Base-by-base conservation (phyloP, 1,139 yeast genomes). In the Magnusiomyces sp. region DNA sequence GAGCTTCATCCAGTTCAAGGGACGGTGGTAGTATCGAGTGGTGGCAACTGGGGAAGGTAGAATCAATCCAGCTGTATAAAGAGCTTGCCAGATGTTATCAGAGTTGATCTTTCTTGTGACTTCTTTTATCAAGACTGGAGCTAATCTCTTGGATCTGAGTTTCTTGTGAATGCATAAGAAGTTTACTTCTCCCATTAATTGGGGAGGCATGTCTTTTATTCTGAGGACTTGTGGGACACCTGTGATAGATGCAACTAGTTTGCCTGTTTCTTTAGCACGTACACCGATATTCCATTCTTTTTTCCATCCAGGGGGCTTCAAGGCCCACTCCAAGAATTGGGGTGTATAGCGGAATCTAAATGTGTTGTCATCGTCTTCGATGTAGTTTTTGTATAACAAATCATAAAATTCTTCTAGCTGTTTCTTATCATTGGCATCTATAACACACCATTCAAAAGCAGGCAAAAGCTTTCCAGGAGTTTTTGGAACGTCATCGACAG, bases 201-300 rank as follows among this genome's bases (percentile, higher is more conserved):
- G 66, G 5, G 66, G 62, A 2, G 61, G 64, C 17, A 75, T 74
- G 1, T 74, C 73, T 58, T 87, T 81, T 45, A 92, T 78, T 45
- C 76, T 70, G 56, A 92, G 71, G 29, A 74, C 75, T 38, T 86
- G 75, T 1, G 98, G 98, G 41, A 90, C 83, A 13, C 95, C 98
- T 32, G 95, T 80, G 57, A 92, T 92, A 62, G 92, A 92, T 0
- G 95, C 97, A 46, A 92, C 90, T 55, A 92, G 74, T 64, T 85
- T 84, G 2, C 82, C 80, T 17, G 86, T 79, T 2, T 74, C 74
- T 58, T 79, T 81, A 34, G 87, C 97, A 40, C 97, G 75, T 14
- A 92, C 97, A 56, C 97, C 98, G 42, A 89, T 84, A 62, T 85
- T 86, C 95, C 97, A 90, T 13, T 89, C 94, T 52, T 75, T 72